phyloP scores from a whole-genome alignment of 2,329 filamentous ascomycete species.

The Fusarium denticulatum region DNA sequence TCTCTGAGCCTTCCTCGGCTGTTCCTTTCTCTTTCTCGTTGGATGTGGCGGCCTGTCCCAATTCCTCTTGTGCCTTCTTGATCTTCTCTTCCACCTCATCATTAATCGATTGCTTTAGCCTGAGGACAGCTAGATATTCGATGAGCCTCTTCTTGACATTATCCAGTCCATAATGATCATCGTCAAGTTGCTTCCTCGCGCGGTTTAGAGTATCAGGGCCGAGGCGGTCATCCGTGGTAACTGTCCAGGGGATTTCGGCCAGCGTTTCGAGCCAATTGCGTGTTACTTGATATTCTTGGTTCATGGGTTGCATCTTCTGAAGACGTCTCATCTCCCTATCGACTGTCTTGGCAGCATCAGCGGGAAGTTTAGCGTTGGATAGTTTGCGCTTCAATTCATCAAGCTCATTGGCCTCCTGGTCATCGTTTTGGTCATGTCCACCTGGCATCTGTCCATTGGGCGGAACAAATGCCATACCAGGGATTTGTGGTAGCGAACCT shows the following conservation, averaged over 20 bases:
- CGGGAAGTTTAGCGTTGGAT: constrained; percentile 80
- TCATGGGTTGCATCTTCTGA: constrained; percentile 94
- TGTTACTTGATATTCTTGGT: constrained; percentile 95
- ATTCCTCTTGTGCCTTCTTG: constrained; percentile 69
- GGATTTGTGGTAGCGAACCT: constrained; percentile 51
- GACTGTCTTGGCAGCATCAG: constrained; percentile 89
- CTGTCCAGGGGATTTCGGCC: constrained; percentile 92
- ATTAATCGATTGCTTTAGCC: constrained; percentile 92
- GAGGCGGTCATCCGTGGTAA: constrained; percentile 84
- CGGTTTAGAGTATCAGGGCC: constrained; percentile 80
- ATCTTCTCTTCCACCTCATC: constrained; percentile 84
- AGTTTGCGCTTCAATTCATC: constrained; percentile 92
- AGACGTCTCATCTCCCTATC: constrained; percentile 88
- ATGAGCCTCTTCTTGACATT: constrained; percentile 97
- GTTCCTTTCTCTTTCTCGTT: constrained; percentile 28
- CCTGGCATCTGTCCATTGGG: constrained; percentile 52
- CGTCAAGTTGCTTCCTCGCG: constrained; percentile 89
- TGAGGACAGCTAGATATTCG: constrained; percentile 95
- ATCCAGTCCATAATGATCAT: constrained; percentile 95
- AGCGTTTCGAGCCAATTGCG: constrained; percentile 94
- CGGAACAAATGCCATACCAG: constrained; percentile 50
- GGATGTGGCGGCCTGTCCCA: constrained; percentile 49
- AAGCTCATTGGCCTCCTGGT: constrained; percentile 87
- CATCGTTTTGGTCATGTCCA: constrained; percentile 66
- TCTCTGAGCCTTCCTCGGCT: constrained; percentile 33